Conservation (phyloP, 2,329 filamentous ascomycete genomes). For the Sclerotinia glacialis region DNA sequence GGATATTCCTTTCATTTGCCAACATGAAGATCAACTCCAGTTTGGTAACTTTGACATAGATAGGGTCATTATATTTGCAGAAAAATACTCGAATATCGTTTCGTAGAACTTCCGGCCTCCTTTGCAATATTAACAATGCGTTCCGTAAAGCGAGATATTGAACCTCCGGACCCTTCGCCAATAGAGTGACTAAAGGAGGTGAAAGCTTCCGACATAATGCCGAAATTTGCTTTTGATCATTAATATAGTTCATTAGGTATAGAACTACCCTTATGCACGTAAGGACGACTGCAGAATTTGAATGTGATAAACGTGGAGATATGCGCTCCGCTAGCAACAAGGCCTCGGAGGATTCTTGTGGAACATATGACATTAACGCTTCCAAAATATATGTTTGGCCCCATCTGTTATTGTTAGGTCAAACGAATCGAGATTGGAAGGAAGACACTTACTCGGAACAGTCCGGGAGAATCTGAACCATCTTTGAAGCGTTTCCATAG, state of each 20-base stretch:
- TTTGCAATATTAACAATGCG: slow-evolving; percentile 87
- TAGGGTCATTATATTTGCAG: slow-evolving; percentile 99
- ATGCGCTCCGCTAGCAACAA: slow-evolving; percentile 89
- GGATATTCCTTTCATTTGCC: slow-evolving; percentile 91
- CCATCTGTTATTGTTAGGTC: slow-evolving; percentile 60
- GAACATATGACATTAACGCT: slow-evolving; percentile 95
- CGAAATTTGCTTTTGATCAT: slow-evolving; percentile 83
- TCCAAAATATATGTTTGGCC: slow-evolving; percentile 98
- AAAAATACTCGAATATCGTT: slow-evolving; percentile 99
- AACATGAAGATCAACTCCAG: slow-evolving; percentile 99
- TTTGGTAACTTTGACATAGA: slow-evolving; percentile 99
- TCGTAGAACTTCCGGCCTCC: slow-evolving; percentile 85
- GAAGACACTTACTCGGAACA: slow-evolving; percentile 78
- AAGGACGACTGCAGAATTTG: slow-evolving; percentile 92
- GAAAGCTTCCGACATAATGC: slow-evolving; percentile 89
- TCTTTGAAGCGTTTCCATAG: slow-evolving; percentile 95
- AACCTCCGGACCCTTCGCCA: slow-evolving; percentile 97
- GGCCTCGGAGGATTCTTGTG: slow-evolving; percentile 85
- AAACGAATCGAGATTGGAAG: not conserved
- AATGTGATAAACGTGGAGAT: slow-evolving; percentile 91
- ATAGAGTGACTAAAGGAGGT: slow-evolving; percentile 86
- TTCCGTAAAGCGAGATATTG: slow-evolving; percentile 95
- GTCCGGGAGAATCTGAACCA: slow-evolving; percentile 92
- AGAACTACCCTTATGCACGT: slow-evolving; percentile 95
- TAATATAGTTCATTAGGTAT: slow-evolving; percentile 98